These are phyloP conservation scores for Aspergillus pseudotamarii DNA, from an alignment of 2,329 filamentous ascomycete species.

Conservation along the genomic window DNA sequence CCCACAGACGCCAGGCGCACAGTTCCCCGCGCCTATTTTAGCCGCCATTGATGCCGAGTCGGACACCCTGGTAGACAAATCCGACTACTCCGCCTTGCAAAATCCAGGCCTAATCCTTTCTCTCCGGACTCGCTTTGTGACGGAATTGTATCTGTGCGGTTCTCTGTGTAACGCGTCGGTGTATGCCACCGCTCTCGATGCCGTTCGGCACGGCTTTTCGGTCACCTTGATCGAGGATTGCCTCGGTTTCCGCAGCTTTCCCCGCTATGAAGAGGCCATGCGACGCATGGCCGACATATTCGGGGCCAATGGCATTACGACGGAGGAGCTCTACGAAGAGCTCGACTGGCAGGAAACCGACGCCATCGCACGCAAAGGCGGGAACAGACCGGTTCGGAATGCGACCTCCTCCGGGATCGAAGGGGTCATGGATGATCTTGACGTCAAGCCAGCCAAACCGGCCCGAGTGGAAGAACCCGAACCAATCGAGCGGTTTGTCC, in stretches of 20 bases:
- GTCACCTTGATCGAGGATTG: constrained; percentile 89
- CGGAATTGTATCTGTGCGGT: constrained; percentile 86
- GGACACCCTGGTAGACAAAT: constrained; percentile 66
- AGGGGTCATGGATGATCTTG: constrained; percentile 37
- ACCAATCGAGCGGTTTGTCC: constrained; percentile 1
- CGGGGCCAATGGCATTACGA: constrained; percentile 67
- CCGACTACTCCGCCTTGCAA: constrained; percentile 85
- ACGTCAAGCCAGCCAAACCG: constrained; percentile 25
- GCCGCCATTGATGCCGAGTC: constrained; percentile 52
- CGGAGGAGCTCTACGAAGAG: constrained; percentile 60
- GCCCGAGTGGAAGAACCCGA: constrained; percentile 15
- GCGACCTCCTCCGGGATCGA: constrained; percentile 36
- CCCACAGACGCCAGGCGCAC: constrained; percentile 45
- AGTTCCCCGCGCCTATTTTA: constrained; percentile 55
- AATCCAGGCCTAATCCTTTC: constrained; percentile 71
- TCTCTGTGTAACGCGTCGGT: constrained; percentile 85
- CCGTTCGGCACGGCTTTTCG: constrained; percentile 81
- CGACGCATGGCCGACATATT: constrained; percentile 72
- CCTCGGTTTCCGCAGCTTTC: constrained; percentile 73
- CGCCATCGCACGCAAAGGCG: constrained; percentile 33
- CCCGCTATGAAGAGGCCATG: constrained; percentile 71
- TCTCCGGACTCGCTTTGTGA: constrained; percentile 84
- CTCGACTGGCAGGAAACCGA: constrained; percentile 47
- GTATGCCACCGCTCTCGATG: constrained; percentile 88
- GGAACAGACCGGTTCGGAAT: constrained; percentile 18